Evolutionary conservation across 2,329 filamentous ascomycete species (phyloP).

Genomic region (Diaporthe citrichinensis): DNA sequence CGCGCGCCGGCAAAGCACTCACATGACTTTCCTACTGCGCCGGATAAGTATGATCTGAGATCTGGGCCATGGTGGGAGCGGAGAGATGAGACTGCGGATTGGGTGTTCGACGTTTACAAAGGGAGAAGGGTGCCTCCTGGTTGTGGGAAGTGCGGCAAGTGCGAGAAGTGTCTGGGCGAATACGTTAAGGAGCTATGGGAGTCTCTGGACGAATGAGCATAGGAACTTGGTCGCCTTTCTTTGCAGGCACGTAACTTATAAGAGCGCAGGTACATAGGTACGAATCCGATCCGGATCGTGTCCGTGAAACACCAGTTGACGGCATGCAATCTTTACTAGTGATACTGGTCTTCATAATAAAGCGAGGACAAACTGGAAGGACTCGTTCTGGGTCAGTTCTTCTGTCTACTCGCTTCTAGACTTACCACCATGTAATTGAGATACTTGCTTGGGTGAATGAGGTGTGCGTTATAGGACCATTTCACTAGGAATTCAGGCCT

Average conservation of each 20-base stretch:
- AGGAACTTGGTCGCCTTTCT: not conserved
- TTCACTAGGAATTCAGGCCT: too few relatives aligned
- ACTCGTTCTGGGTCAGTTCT: too few relatives aligned
- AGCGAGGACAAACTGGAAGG: too few relatives aligned
- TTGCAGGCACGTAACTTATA: not conserved
- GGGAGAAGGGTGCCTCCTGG: constrained; percentile 4
- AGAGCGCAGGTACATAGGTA: not conserved
- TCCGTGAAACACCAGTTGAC: too few relatives aligned
- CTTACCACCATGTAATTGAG: too few relatives aligned
- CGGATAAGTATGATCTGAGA: constrained; percentile 9
- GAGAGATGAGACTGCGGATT: not conserved
- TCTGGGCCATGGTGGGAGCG: not conserved
- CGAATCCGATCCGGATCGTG: too few relatives aligned
- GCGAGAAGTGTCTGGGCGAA: not conserved
- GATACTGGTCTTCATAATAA: too few relatives aligned
- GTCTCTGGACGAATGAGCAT: not conserved
- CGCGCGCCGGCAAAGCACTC: not conserved
- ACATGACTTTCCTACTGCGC: not conserved
- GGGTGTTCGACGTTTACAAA: not conserved
- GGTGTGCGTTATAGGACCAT: too few relatives aligned
- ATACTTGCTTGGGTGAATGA: too few relatives aligned
- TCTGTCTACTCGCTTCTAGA: too few relatives aligned
- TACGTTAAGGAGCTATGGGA: not conserved
- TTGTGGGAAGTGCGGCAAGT: not conserved
- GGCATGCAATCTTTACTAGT: too few relatives aligned